These are phyloP conservation scores for Clonostachys rhizophaga DNA, from an alignment of 2,329 filamentous ascomycete genomes.

Conservation along the genomic window DNA sequence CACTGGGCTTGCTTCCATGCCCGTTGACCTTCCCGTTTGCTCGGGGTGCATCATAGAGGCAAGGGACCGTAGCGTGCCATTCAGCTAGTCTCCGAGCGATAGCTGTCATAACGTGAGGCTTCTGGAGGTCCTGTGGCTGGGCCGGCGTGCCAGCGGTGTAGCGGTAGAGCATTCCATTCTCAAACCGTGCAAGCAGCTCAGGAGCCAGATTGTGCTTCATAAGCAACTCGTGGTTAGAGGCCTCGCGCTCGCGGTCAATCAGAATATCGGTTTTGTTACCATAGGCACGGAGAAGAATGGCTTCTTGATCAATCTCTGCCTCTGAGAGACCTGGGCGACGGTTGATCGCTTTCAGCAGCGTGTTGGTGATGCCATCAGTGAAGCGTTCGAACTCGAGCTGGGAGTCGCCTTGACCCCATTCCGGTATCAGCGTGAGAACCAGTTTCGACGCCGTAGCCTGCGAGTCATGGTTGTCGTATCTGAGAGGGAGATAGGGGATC, in stretches of 20 bases:
- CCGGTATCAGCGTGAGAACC: constrained; percentile 72
- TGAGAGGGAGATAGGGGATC: constrained; percentile 65
- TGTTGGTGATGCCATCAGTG: constrained; percentile 98
- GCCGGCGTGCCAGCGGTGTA: constrained; percentile 82
- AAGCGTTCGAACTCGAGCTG: constrained; percentile 84
- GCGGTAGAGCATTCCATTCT: constrained; percentile 93
- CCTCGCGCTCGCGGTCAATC: constrained; percentile 89
- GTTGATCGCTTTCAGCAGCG: constrained; percentile 74
- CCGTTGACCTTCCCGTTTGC: constrained; percentile 30
- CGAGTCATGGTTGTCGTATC: constrained; percentile 73
- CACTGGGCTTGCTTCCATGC: constrained; percentile 14
- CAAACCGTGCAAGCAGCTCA: constrained; percentile 81
- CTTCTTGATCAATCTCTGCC: constrained; percentile 72
- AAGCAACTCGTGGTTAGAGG: constrained; percentile 77
- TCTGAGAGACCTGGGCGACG: constrained; percentile 62
- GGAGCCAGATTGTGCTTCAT: constrained; percentile 81
- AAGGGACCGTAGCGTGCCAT: constrained; percentile 80
- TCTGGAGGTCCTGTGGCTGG: constrained; percentile 73
- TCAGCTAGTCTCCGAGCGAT: constrained; percentile 82
- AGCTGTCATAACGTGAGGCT: constrained; percentile 71
- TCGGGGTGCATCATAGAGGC: constrained; percentile 30
- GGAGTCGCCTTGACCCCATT: constrained; percentile 73
- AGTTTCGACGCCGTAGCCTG: constrained; percentile 75
- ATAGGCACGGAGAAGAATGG: constrained; percentile 87
- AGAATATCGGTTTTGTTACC: constrained; percentile 90